These are phyloP conservation scores for Stramenopiles sp. DNA, from an alignment of 352 stramenopile genomes.

Conservation along the genomic window DNA sequence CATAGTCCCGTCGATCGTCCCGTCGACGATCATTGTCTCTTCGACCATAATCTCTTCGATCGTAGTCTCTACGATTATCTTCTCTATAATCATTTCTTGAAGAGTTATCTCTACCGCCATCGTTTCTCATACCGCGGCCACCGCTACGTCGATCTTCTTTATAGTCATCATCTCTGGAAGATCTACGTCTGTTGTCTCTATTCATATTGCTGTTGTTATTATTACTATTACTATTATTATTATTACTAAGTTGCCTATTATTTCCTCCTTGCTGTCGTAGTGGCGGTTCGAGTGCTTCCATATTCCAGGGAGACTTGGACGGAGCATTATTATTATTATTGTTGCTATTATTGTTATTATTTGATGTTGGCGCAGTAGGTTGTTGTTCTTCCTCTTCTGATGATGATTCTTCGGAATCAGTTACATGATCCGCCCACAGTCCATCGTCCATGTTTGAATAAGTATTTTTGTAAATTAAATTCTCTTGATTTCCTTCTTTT, in stretches of 20 bases:
- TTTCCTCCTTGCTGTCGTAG: too few species aligned
- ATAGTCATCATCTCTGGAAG: not conserved
- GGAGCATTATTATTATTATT: too few species aligned
- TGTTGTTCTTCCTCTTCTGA: not conserved
- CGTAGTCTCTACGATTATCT: not conserved
- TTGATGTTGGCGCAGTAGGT: not conserved
- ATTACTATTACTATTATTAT: not conserved
- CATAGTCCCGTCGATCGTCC: not conserved
- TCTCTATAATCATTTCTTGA: not conserved
- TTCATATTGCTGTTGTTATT: too few species aligned
- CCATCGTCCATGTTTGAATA: not conserved
- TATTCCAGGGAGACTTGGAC: not conserved
- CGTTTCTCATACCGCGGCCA: not conserved
- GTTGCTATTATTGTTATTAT: too few species aligned
- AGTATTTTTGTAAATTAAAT: too few species aligned
- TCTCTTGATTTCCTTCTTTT: not conserved
- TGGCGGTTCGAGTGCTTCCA: too few species aligned
- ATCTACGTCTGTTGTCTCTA: too few species aligned
- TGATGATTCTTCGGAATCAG: not conserved
- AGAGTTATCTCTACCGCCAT: not conserved
- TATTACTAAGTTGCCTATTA: too few species aligned
- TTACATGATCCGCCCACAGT: not conserved
- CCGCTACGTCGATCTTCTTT: not conserved
- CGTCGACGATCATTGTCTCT: not conserved
- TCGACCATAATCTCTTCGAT: not conserved